Percentiles rank a stretch among this genome's conserved stretches.
Evolutionary conservation across 2,329 filamentous ascomycete genomes (phyloP).

Genomic region (Xylariaceae sp.): DNA sequence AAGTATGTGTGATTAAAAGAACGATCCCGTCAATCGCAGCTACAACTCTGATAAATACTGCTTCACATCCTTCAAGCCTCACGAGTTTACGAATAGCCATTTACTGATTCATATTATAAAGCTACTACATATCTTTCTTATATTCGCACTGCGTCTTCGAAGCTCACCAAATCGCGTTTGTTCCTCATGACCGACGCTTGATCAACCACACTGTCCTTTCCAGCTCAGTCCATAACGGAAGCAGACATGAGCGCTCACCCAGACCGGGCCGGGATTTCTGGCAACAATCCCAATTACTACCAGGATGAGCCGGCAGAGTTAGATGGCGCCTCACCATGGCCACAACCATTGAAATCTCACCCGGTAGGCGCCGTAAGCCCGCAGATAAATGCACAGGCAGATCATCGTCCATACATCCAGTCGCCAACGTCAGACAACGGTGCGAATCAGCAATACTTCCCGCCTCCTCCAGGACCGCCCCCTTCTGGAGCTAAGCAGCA

Average conservation of each 20-base stretch:
- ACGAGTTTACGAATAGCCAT: too few species aligned
- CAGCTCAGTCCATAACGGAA: too few species aligned
- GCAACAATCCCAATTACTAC: slow-evolving; percentile 14
- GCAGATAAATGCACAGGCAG: not conserved
- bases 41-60: not conserved
- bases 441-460: not conserved
- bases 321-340: slow-evolving; percentile 4
- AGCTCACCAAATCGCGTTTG: too few species aligned
- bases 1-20: not conserved
- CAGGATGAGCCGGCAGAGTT: slow-evolving; percentile 13
- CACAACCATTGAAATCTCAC: not conserved
- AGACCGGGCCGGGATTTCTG: slow-evolving; percentile 10
- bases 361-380: not conserved
- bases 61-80: too few species aligned
- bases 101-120: too few species aligned
- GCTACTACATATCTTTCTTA: too few species aligned
- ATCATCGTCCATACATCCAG: not conserved
- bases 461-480: not conserved
- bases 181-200: too few species aligned
- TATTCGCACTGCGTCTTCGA: too few species aligned
- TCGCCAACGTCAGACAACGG: not conserved
- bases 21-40: not conserved
- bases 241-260: slow-evolving; percentile 14
- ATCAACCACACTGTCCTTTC: too few species aligned
- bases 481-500: not conserved